Conservation (phyloP, 768 basidiomycete species). For the Ephemerocybe angulata region DNA sequence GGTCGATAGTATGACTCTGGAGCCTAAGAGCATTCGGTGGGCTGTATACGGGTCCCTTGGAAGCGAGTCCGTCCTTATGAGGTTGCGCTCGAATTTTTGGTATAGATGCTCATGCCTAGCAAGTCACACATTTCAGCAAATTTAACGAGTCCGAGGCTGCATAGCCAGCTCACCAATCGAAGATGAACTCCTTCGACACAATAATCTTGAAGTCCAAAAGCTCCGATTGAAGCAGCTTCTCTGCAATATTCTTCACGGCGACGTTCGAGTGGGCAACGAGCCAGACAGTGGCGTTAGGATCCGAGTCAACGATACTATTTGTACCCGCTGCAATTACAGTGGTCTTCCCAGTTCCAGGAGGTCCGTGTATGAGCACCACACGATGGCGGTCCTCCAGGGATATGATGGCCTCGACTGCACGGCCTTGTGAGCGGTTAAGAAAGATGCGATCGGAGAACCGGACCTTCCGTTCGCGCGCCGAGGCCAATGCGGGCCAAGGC, state of each 20-base stretch:
- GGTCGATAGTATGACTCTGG: conserved; percentile 63
- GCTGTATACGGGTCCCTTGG: conserved; percentile 17
- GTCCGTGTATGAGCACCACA: conserved; percentile 42
- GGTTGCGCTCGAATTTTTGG: conserved; percentile 39
- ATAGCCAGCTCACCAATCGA: conserved; percentile 47
- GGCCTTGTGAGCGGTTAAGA: conserved; percentile 36
- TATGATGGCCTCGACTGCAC: conserved; percentile 32
- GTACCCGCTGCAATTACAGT: conserved; percentile 55
- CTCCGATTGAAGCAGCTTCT: conserved; percentile 50
- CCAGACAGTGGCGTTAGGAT: conserved; percentile 45
- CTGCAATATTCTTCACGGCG: conserved; percentile 78
- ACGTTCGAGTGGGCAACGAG: conserved; percentile 73
- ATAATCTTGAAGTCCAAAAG: conserved; percentile 55
- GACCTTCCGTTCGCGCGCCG: too few relatives aligned
- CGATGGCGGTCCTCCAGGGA: conserved; percentile 26
- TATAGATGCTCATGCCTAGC: conserved; percentile 80
- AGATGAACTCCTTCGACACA: conserved; percentile 62
- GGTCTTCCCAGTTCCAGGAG: conserved; percentile 65
- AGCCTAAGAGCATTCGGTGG: conserved; percentile 28
- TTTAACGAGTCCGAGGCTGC: too few relatives aligned
- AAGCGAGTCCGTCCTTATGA: conserved; percentile 44
- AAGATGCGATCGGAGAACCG: too few relatives aligned
- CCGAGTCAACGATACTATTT: conserved; percentile 27
- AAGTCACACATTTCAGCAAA: too few relatives aligned
- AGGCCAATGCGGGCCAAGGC: too few relatives aligned